Conservation (phyloP, 2,329 filamentous ascomycete species). For the Pseudocercospora crystallina region DNA sequence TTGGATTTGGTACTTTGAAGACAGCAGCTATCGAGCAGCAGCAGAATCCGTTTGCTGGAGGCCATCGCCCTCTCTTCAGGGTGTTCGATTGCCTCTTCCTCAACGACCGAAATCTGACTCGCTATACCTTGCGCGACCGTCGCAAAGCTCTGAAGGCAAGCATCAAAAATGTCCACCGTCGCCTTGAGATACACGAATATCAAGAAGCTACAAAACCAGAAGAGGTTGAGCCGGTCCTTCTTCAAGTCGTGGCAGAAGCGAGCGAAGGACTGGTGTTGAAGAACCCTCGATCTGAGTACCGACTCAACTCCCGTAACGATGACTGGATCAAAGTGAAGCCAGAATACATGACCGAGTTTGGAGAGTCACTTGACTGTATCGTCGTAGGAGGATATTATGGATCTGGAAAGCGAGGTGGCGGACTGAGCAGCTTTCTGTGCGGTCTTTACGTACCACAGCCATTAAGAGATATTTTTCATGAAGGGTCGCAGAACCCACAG, state of each 20-base stretch:
- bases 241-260: slow-evolving; percentile 79
- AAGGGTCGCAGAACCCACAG: slow-evolving; percentile 53
- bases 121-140: slow-evolving; percentile 79
- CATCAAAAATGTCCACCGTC: slow-evolving; percentile 68
- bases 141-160: slow-evolving; percentile 70
- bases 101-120: slow-evolving; percentile 76
- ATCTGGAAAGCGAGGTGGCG: slow-evolving; percentile 78
- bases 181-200: slow-evolving; percentile 80
- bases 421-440: slow-evolving; percentile 83
- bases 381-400: slow-evolving; percentile 93
- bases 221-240: slow-evolving; percentile 75
- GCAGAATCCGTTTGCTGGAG: slow-evolving; percentile 65
- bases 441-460: slow-evolving; percentile 55
- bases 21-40: slow-evolving; percentile 81
- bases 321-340: slow-evolving; percentile 99
- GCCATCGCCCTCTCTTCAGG: slow-evolving; percentile 73
- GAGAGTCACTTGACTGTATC: slow-evolving; percentile 86
- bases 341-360: slow-evolving; percentile 96
- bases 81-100: slow-evolving; percentile 91
- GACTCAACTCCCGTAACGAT: slow-evolving; percentile 84
- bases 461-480: background rate
- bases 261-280: slow-evolving; percentile 92
- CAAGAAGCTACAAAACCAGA: slow-evolving; percentile 63
- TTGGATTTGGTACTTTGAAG: slow-evolving; percentile 90
- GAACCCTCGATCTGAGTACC: slow-evolving; percentile 84